phyloP scores from a whole-genome alignment of 2,329 filamentous ascomycete genomes.

The Colletotrichum sp. region DNA sequence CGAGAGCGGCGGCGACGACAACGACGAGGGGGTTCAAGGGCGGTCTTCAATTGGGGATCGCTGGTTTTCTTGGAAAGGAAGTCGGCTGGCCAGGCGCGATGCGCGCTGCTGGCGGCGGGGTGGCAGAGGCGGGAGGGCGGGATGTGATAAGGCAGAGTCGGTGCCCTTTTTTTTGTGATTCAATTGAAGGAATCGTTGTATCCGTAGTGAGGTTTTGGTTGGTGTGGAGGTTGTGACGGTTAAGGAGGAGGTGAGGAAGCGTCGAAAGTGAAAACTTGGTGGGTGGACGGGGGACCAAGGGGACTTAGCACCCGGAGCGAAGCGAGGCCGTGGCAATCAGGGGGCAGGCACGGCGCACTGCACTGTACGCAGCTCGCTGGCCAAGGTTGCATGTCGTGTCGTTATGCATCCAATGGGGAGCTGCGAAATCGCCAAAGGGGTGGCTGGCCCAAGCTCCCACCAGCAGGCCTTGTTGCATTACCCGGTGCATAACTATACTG shows the following conservation, averaged over 20 bases:
- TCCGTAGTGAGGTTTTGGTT: slow-evolving; percentile 16
- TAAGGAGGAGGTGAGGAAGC: slow-evolving; percentile 19
- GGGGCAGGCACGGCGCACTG: not conserved
- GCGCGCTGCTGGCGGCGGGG: slow-evolving; percentile 2
- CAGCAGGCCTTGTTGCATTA: not conserved
- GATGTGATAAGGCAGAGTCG: not conserved
- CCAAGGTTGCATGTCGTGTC: slow-evolving; percentile 4
- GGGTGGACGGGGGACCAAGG: not conserved
- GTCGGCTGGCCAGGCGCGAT: not conserved
- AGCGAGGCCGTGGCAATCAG: not conserved
- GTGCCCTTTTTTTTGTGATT: not conserved
- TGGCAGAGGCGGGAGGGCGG: not conserved
- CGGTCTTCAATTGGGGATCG: not conserved
- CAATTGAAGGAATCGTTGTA: slow-evolving; percentile 24
- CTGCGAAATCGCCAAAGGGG: not conserved
- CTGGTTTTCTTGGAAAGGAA: not conserved
- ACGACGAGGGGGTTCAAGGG: not conserved
- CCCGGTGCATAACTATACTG: not conserved
- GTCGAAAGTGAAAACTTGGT: slow-evolving; percentile 1
- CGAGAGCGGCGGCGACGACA: not conserved
- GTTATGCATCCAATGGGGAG: slow-evolving; percentile 1
- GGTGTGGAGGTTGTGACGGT: slow-evolving; percentile 16
- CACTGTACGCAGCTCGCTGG: not conserved
- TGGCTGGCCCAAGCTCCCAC: not conserved
- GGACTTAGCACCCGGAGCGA: not conserved